Percentiles rank a stretch among this genome's conserved stretches.
These are phyloP conservation scores for Epichloe elymi DNA, from an alignment of 2,329 filamentous ascomycete species.

Conservation along the genomic window DNA sequence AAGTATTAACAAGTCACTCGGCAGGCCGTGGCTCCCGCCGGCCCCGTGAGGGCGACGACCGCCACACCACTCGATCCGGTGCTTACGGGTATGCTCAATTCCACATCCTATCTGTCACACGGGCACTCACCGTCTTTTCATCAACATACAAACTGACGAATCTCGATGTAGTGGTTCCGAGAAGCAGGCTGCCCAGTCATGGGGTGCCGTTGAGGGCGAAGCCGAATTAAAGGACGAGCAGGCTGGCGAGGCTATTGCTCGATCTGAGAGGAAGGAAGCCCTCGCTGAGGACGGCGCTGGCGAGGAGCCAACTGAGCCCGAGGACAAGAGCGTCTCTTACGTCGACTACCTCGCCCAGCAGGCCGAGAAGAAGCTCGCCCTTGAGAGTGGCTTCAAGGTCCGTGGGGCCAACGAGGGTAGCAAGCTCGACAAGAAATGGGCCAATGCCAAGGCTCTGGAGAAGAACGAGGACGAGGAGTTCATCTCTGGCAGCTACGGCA, in stretches of 20 bases:
- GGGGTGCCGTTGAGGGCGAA: conserved; percentile 71
- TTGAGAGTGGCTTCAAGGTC: conserved; percentile 51
- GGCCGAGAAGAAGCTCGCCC: conserved; percentile 61
- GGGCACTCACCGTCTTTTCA: not conserved
- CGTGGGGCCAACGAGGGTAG: conserved; percentile 88
- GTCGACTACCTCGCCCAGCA: conserved; percentile 68
- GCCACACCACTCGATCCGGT: conserved; percentile 33
- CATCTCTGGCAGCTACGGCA: conserved; percentile 60
- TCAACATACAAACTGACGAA: conserved; percentile 6
- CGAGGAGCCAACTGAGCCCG: conserved; percentile 45
- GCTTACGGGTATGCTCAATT: conserved; percentile 29
- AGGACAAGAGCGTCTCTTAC: conserved; percentile 86
- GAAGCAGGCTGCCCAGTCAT: conserved; percentile 80
- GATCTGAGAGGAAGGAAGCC: conserved; percentile 67
- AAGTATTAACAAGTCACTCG: not conserved
- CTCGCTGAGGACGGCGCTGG: conserved; percentile 34
- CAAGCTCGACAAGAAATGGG: conserved; percentile 87
- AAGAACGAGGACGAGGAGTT: conserved; percentile 62
- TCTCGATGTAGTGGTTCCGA: conserved; percentile 51
- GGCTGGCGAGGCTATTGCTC: conserved; percentile 78
- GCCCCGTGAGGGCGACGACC: conserved; percentile 42
- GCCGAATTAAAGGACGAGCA: conserved; percentile 85
- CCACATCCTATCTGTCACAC: not conserved
- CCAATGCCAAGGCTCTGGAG: conserved; percentile 58
- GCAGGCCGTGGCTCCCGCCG: conserved; percentile 40